Percentiles rank a stretch among this genome's conserved stretches.
Evolutionary conservation across 2,329 filamentous ascomycete species (phyloP).

Genomic region (Aspergillus ochraceus): DNA sequence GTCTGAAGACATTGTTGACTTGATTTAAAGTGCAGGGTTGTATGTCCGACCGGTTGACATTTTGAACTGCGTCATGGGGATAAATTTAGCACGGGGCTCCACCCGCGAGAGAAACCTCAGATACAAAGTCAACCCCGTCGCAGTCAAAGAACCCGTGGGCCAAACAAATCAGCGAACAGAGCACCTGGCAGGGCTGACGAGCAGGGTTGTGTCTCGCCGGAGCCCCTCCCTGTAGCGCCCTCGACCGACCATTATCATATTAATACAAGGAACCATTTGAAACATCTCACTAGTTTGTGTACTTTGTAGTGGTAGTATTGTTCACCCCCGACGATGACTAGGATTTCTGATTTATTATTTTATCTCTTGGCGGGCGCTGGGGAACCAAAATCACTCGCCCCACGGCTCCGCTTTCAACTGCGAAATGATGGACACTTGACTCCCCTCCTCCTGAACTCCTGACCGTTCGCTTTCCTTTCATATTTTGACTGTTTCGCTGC

Average conservation of each 20-base stretch:
- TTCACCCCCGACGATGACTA: not conserved
- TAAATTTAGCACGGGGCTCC: not conserved
- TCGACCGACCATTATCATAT: not conserved
- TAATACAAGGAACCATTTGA: not conserved
- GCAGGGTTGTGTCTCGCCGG: not conserved
- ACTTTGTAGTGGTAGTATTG: not conserved
- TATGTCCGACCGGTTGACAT: not conserved
- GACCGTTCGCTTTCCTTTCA: constrained; percentile 2
- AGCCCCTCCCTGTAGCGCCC: not conserved
- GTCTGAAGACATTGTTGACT: constrained; percentile 20
- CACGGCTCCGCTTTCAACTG: constrained; percentile 25
- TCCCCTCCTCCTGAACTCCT: constrained; percentile 1
- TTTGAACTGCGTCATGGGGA: not conserved
- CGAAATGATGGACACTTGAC: constrained; percentile 7
- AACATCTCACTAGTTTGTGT: not conserved
- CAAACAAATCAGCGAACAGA: not conserved
- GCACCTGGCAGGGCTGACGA: constrained; percentile 7
- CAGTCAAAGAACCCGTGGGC: constrained; percentile 7
- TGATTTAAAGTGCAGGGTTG: not conserved
- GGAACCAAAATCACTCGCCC: constrained; percentile 18
- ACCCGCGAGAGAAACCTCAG: not conserved
- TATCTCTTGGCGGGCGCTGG: constrained; percentile 15
- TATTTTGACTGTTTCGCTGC: not conserved
- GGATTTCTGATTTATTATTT: not conserved
- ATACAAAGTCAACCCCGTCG: not conserved